Conservation (phyloP, 2,329 filamentous ascomycete genomes). For the Neonectria faginata region DNA sequence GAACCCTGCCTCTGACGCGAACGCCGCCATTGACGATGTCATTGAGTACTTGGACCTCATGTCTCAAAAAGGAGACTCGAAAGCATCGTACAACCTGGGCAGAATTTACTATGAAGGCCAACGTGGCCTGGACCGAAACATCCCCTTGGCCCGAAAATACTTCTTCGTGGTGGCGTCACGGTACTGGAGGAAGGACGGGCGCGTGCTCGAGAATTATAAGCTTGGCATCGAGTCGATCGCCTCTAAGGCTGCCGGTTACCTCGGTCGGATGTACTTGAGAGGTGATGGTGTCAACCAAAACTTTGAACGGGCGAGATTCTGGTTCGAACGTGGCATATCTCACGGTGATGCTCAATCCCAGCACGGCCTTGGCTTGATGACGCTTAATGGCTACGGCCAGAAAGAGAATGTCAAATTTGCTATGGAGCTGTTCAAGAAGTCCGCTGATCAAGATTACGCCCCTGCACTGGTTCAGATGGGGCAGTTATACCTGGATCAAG, state of each 20-base stretch:
- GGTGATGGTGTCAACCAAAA: conserved; percentile 87
- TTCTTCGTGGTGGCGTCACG: conserved; percentile 83
- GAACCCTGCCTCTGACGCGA: conserved; percentile 79
- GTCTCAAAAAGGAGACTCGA: conserved; percentile 89
- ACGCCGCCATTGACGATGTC: conserved; percentile 91
- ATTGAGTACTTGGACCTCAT: conserved; percentile 93
- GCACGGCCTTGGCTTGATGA: conserved; percentile 85
- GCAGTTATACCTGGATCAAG: conserved; percentile 87
- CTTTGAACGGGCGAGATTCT: conserved; percentile 79
- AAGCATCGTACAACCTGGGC: conserved; percentile 86
- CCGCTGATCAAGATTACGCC: conserved; percentile 84
- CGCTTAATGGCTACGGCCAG: conserved; percentile 81
- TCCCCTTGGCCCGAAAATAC: conserved; percentile 80
- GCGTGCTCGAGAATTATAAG: conserved; percentile 75
- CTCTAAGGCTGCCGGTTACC: conserved; percentile 84
- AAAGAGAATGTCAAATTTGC: conserved; percentile 77
- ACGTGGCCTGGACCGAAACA: conserved; percentile 77
- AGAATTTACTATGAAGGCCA: conserved; percentile 91
- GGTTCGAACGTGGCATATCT: conserved; percentile 83
- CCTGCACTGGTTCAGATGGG: conserved; percentile 87
- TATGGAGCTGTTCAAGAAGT: conserved; percentile 79
- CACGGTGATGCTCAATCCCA: conserved; percentile 86
- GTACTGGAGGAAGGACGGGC: conserved; percentile 86
- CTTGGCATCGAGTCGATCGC: conserved; percentile 81
- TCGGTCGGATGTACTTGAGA: conserved; percentile 89